phyloP scores from a whole-genome alignment of 352 stramenopile genomes.

The Thalassiosira hispida region DNA sequence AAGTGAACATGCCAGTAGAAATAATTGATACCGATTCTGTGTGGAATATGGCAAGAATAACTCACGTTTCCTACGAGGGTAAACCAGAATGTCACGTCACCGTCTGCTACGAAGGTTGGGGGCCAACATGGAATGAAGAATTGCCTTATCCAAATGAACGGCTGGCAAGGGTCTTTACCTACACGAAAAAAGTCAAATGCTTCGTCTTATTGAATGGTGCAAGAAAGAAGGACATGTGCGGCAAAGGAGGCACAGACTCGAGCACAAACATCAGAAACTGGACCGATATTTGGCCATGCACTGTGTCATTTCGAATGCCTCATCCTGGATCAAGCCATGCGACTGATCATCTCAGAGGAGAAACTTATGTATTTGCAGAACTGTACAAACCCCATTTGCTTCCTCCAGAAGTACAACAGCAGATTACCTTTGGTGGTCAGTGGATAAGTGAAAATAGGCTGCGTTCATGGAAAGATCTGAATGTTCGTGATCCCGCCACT shows the following conservation, averaged over 20 bases:
- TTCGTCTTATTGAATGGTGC: constrained; percentile 28
- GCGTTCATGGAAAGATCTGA: constrained; percentile 41
- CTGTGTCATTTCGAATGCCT: constrained; percentile 54
- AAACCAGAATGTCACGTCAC: constrained; percentile 32
- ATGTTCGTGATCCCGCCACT: constrained; percentile 9
- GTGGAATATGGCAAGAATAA: constrained; percentile 48
- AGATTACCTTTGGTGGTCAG: constrained; percentile 28
- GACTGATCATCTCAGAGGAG: constrained; percentile 15
- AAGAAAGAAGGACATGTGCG: constrained; percentile 25
- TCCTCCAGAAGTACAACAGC: constrained; percentile 16
- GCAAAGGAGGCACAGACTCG: constrained; percentile 12
- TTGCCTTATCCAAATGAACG: constrained; percentile 37
- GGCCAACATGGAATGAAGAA: constrained; percentile 34
- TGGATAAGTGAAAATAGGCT: constrained; percentile 38
- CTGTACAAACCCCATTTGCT: constrained; percentile 42
- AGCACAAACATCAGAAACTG: no score
- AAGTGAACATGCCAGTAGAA: constrained; percentile 54
- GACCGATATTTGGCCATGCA: constrained; percentile 47
- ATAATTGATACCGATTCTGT: constrained; percentile 49
- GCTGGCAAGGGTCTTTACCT: constrained; percentile 51
- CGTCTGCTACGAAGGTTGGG: constrained; percentile 55
- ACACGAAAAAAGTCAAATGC: constrained; percentile 54
- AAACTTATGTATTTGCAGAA: constrained; percentile 45
- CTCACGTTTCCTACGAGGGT: constrained; percentile 19
- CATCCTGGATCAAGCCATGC: constrained; percentile 13